Evolutionary conservation across 2,329 filamentous ascomycete genomes (phyloP), one percentile per base, ranked within the genome.

Genomic region (Aureobasidium sp.): DNA sequence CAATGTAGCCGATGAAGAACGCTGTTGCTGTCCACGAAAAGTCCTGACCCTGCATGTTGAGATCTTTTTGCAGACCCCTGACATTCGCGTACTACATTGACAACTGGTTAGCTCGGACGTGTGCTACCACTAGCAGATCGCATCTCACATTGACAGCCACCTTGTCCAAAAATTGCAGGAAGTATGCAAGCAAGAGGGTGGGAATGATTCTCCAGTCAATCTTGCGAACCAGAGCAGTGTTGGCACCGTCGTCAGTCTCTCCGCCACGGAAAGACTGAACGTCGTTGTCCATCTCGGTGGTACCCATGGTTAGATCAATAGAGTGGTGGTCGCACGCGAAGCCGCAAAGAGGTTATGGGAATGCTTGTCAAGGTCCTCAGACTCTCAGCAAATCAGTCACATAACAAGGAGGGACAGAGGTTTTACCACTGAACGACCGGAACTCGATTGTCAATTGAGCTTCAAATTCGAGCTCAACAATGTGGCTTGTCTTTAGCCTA

Each of bases 161-260:
- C 66, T 84, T 84, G 69, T 84, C 81, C 39, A 83, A 69, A 59
- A 82, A 82, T 60, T 83, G 79, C 68, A 83, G 72, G n/a, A 76
- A 76, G 61, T 84, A 84, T 61, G 75, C 79, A 24, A 35, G 29
- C 10, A 47, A 47, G 17, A 47, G 42, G 29, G 29, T 47, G 27
- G 42, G 42, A 35, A 47, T n/a, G 17, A 47, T 47, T 6, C 42
- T 8, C 27, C 29, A 35, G 42, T 47, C 42, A n/a, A 47, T 47
- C 12, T 47, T 47, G 2, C 42, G 42, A n/a, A 47, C 27, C 17
- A 47, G 42, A 47, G 42, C 42, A n/a, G 42, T 6, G 2, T 47
- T 21, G n/a, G 16, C 12, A 35, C 16, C 42, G 14, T 34, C 7
- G 10, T 47, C 17, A 3, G 42, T 32, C 29, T 47, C 17, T 35